phyloP scores from a whole-genome alignment of 75 land plant genomes.

The Pinus albicaulis region DNA sequence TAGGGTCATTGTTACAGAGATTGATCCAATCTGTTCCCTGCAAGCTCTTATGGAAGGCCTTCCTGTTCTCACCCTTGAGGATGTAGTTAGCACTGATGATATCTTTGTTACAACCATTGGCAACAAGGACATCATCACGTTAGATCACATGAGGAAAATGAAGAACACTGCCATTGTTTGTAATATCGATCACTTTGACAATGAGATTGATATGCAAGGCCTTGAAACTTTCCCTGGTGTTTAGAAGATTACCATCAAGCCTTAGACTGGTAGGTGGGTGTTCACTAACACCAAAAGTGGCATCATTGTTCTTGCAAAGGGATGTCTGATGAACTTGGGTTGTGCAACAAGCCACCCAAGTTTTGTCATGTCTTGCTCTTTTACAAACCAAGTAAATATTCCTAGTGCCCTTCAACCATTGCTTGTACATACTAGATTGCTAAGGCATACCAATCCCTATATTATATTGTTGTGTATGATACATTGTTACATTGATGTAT shows the following conservation, averaged over 20 bases:
- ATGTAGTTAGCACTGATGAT: constrained; percentile 70
- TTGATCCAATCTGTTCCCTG: constrained; percentile 93
- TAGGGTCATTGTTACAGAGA: constrained; percentile 88
- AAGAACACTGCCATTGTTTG: constrained; percentile 77
- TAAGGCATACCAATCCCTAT: no score
- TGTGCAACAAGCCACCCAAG: constrained; percentile 97
- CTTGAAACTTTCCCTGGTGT: constrained; percentile 27
- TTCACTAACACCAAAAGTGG: constrained; percentile 83
- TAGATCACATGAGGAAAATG: constrained; percentile 87
- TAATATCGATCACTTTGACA: constrained; percentile 43
- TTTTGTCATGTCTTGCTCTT: constrained; percentile 96
- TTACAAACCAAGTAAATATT: constrained; percentile 68
- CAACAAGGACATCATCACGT: constrained; percentile 98
- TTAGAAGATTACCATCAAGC: constrained; percentile 89
- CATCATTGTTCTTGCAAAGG: constrained; percentile 91
- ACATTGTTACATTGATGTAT: not conserved
- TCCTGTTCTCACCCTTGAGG: constrained; percentile 60
- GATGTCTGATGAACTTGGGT: constrained; percentile 90
- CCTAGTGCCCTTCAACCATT: not conserved
- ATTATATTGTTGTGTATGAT: not conserved
- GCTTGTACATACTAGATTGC: not conserved
- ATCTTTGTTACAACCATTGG: constrained; percentile 94
- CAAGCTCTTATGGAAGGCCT: constrained; percentile 40
- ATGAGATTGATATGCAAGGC: constrained; percentile 45
- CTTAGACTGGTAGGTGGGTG: constrained; percentile 92